Evolutionary conservation across 2,329 filamentous ascomycete species (phyloP), one percentile per base, ranked within the genome.

Genomic region (Penicillium sclerotigenum): DNA sequence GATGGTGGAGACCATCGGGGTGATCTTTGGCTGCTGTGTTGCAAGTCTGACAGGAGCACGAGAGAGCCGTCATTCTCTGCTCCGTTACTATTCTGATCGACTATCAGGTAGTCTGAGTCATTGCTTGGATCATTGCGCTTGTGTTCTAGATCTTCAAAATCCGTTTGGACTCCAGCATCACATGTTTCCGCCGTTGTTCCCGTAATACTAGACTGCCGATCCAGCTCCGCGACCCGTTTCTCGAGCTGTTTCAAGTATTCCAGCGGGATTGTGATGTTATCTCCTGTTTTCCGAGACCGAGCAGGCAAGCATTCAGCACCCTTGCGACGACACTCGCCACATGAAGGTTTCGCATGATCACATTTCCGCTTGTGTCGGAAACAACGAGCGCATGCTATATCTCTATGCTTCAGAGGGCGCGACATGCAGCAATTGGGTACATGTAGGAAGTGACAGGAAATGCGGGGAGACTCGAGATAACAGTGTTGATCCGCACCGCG

Each of bases 311-410:
- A 68, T 52, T 68, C 66, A 6, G 65, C 65, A 9, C 64, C 62
- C 59, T 67, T 65, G 20, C 65, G 65, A 16, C 54, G 58, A 54
- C 66, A 68, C 58, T 68, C 66, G 38, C 66, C 65, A 54, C 66
- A 68, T n/a, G 54, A 63, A 28, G 66, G 66, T 47, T 67, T 68
- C 18, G 42, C 61, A 57, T 68, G 66, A 47, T 68, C 66, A 59
- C 66, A 68, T 61, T 64, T 68, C 20, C 66, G 63, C 53, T 68
- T 68, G 20, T 68, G 52, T n/a, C 60, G 66, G 45, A 68, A 68
- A 48, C 65, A 68, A 47, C 66, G 66, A 47, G 63, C 60, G 43
- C 65, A 68, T 47, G 66, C 66, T 48, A 66, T 61, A 29, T 64
- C 54, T 62, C 65, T 64, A 36, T 60, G 52, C 36, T 62, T 66